A percentile compares a stretch with the other conserved stretches of the same genome.
Conservation (phyloP, 176 grass and related monocot species). For the Oryza meridionalis region DNA sequence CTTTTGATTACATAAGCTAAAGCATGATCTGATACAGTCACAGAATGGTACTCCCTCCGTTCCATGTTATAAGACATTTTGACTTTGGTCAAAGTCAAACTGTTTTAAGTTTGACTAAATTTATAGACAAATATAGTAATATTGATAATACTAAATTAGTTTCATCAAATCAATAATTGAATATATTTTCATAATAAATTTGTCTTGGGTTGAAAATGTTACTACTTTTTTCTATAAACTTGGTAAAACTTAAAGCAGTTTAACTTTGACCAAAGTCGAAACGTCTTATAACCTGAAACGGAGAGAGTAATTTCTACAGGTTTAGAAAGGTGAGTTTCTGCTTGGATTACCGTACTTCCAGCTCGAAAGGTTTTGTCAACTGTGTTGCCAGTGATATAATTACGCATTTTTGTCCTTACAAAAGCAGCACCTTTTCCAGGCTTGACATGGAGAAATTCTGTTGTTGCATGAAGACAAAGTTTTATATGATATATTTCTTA, state of each 20-base stretch:
- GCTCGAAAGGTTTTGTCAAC: conserved; percentile 99
- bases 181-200: too few relatives aligned
- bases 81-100: too few relatives aligned
- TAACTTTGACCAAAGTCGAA: too few relatives aligned
- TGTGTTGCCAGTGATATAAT: conserved; percentile 89
- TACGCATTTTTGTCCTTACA: conserved; percentile 89
- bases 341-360: conserved; percentile 86
- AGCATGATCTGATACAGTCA: neutral
- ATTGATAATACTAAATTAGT: too few relatives aligned
- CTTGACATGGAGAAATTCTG: conserved; percentile 98
- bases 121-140: too few relatives aligned
- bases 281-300: too few relatives aligned
- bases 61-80: too few relatives aligned
- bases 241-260: too few relatives aligned
- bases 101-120: too few relatives aligned
- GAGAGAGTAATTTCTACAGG: neutral
- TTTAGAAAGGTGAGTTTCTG: conserved; percentile 32
- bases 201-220: too few relatives aligned
- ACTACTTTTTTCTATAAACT: too few relatives aligned
- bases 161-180: too few relatives aligned
- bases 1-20: neutral
- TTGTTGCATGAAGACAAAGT: conserved; percentile 25
- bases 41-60: neutral
- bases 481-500: neutral
- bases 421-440: conserved; percentile 98